Evolutionary conservation across 164 flowering plant species (phyloP).

Genomic region (Vitis rotundifolia): DNA sequence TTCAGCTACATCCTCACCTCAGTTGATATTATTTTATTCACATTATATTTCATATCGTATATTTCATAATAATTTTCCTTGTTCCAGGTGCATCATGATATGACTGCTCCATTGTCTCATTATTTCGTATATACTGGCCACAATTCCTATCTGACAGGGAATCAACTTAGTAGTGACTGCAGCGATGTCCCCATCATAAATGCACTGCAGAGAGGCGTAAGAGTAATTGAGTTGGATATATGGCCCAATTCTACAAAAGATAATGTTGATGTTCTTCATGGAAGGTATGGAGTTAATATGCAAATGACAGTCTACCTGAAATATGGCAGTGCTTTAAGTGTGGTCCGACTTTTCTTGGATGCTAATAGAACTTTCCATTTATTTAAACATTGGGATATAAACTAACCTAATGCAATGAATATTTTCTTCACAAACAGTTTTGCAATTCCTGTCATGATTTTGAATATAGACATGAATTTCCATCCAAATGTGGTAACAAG

Average conservation of each 20-base stretch:
- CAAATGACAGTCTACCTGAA: not conserved
- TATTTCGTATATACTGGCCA: constrained; percentile 76
- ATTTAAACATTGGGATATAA: constrained; percentile 2
- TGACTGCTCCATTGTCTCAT: constrained; percentile 70
- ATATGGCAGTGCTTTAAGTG: not conserved
- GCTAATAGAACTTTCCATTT: not conserved
- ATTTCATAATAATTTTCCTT: not conserved
- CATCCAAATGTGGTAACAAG: not conserved
- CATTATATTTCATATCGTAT: not conserved
- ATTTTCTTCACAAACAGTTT: not conserved
- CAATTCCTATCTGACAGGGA: constrained; percentile 74
- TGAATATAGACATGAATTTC: not conserved
- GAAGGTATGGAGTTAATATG: constrained; percentile 38
- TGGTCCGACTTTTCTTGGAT: not conserved
- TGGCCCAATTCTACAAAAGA: constrained; percentile 70
- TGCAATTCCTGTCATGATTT: not conserved
- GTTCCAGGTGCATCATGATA: constrained; percentile 69
- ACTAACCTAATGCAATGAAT: not conserved
- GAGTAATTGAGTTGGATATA: constrained; percentile 77
- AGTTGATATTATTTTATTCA: not conserved
- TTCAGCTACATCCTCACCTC: too few relatives aligned
- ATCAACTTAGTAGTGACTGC: constrained; percentile 76
- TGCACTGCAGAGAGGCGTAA: constrained; percentile 60
- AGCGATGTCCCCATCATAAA: constrained; percentile 68
- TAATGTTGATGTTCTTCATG: constrained; percentile 70